These are phyloP conservation scores for Dendrobium chrysotoxum DNA, from an alignment of 106 monocot genomes.

Conservation along the genomic window DNA sequence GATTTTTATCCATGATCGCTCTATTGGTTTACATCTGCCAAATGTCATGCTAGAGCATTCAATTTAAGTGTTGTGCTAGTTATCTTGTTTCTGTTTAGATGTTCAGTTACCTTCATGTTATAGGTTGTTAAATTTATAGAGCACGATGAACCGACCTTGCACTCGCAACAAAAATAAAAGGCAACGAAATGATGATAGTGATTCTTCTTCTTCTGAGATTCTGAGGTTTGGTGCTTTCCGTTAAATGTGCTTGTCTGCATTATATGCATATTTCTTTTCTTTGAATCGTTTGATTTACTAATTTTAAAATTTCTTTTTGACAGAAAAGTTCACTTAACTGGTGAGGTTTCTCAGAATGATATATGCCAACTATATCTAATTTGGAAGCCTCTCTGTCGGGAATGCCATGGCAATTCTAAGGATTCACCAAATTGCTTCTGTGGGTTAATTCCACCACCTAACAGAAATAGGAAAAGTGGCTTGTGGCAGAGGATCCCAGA, in stretches of 20 bases:
- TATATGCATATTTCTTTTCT: background rate
- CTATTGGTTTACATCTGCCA: background rate
- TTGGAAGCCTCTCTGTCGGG: slow-evolving; percentile 68
- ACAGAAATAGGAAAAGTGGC: slow-evolving; percentile 66
- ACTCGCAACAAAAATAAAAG: slow-evolving; percentile 82
- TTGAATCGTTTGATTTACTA: background rate
- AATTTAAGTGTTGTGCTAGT: background rate
- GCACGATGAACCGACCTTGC: slow-evolving; percentile 67
- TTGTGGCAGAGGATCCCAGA: slow-evolving; percentile 88
- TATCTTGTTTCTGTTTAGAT: slow-evolving; percentile 3
- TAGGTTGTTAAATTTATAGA: background rate
- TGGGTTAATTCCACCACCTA: slow-evolving; percentile 67
- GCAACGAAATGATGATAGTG: slow-evolving; percentile 35
- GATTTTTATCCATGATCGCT: background rate
- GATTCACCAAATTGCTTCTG: slow-evolving; percentile 97
- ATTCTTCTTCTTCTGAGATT: slow-evolving; percentile 34
- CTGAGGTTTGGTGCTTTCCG: slow-evolving; percentile 34
- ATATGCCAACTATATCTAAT: slow-evolving; percentile 60
- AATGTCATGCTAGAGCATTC: slow-evolving; percentile 4
- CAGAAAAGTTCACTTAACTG: slow-evolving; percentile 77
- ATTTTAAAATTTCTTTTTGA: slow-evolving; percentile 8
- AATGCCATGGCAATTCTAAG: slow-evolving; percentile 80
- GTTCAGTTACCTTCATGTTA: background rate
- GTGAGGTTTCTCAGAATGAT: slow-evolving; percentile 53
- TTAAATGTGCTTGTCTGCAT: background rate